A percentile compares a stretch with the other conserved stretches of the same genome.
Conservation (phyloP, 2,329 filamentous ascomycete species). For the Venturiaceae sp. region DNA sequence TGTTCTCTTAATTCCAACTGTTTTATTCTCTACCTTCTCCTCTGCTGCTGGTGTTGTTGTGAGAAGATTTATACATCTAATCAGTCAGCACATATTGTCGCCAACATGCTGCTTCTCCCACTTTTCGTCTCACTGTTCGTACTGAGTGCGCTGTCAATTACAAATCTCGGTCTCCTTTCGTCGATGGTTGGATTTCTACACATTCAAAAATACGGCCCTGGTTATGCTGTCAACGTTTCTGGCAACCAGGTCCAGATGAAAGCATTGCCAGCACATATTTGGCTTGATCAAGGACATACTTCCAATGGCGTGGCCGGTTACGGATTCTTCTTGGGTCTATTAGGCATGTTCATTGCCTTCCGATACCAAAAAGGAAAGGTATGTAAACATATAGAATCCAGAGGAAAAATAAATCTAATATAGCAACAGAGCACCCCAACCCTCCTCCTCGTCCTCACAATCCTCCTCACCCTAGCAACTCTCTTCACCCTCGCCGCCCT, state of each 20-base stretch:
- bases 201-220: slow-evolving; percentile 18
- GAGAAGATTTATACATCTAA: background rate
- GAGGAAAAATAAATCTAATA: no score
- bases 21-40: no score
- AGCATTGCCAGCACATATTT: slow-evolving; percentile 18
- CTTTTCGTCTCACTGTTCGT: slow-evolving; percentile 16
- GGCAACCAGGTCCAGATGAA: slow-evolving; percentile 14
- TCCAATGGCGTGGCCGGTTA: slow-evolving; percentile 21
- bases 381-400: no score
- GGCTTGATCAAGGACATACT: slow-evolving; percentile 20
- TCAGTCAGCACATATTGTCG: no score
- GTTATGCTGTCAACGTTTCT: slow-evolving; percentile 16
- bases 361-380: slow-evolving; percentile 12
- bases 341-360: slow-evolving; percentile 20
- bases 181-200: slow-evolving; percentile 24
- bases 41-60: no score
- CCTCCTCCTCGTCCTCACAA: slow-evolving; percentile 23
- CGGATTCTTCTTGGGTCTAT: slow-evolving; percentile 21
- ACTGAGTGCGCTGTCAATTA: slow-evolving; percentile 20
- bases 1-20: no score
- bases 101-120: slow-evolving; percentile 11
- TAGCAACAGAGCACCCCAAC: background rate
- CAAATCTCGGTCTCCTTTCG: slow-evolving; percentile 19
- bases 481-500: slow-evolving; percentile 21
- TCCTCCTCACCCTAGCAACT: slow-evolving; percentile 20